Evolutionary conservation across 1,284 basidiomycete species (phyloP).

Genomic region (Malassezia dermatis): DNA sequence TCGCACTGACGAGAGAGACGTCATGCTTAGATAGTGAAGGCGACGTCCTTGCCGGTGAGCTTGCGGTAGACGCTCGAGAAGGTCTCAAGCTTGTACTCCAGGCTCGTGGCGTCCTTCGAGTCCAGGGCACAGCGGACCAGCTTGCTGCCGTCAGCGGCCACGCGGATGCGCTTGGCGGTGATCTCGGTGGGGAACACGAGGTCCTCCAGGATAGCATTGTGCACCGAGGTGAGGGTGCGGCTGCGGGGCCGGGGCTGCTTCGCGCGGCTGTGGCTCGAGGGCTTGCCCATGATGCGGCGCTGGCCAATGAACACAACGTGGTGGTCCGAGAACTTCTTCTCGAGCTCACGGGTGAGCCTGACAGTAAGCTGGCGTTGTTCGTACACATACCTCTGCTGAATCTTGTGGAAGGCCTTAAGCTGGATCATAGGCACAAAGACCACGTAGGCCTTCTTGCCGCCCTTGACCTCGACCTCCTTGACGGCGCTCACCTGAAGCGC

Average conservation of each 20-base stretch:
- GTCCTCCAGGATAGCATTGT: conserved; percentile 97
- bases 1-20: not conserved
- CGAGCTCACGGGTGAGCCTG: conserved; percentile 94
- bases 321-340: conserved; percentile 99
- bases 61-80: conserved; percentile 90
- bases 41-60: conserved; percentile 85
- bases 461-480: conserved; percentile 96
- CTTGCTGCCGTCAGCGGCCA: conserved; percentile 46
- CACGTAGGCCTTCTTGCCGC: conserved; percentile 92
- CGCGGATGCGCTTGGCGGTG: conserved; percentile 88
- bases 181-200: conserved; percentile 99
- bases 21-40: conserved; percentile 27
- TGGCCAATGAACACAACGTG: conserved; percentile 98
- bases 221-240: conserved; percentile 92
- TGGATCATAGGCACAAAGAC: conserved; percentile 96
- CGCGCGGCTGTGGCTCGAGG: conserved; percentile 79
- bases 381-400: conserved; percentile 77
- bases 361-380: not conserved
- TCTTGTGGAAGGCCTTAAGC: conserved; percentile 96
- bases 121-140: conserved; percentile 63
- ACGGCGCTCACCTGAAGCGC: conserved; percentile 94
- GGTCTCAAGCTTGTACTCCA: conserved; percentile 99
- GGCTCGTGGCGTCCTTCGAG: conserved; percentile 91
- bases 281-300: conserved; percentile 95
- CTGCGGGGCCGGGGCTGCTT: conserved; percentile 93